phyloP scores from a whole-genome alignment of 352 stramenopile species.

The Globisporangium irregulare region DNA sequence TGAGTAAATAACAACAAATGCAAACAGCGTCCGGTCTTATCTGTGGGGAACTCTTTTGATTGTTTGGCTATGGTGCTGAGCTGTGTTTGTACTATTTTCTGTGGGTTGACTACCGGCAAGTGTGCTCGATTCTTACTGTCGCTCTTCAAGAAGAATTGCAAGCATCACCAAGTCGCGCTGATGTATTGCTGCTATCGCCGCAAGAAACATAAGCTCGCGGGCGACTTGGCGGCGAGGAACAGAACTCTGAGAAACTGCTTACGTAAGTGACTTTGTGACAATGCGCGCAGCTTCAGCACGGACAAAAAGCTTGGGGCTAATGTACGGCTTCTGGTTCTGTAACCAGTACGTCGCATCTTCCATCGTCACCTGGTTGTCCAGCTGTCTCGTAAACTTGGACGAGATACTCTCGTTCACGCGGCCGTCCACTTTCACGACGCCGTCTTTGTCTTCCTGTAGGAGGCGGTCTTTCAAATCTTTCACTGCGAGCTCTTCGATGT shows the following conservation, averaged over 20 bases:
- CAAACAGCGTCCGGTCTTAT: background rate
- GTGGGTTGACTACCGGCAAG: background rate
- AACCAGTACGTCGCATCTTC: conserved; percentile 83
- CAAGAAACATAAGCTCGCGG: background rate
- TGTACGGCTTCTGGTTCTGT: conserved; percentile 80
- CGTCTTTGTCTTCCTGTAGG: conserved; percentile 72
- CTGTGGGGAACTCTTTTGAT: background rate
- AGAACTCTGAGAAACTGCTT: conserved; percentile 2
- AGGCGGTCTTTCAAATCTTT: conserved; percentile 84
- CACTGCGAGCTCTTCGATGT: conserved; percentile 75
- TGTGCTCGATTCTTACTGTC: background rate
- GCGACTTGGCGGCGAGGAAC: background rate
- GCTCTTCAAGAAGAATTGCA: too few species aligned
- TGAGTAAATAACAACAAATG: conserved; percentile 27
- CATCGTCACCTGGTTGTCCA: conserved; percentile 77
- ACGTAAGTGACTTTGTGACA: conserved; percentile 76
- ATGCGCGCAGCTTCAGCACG: conserved; percentile 77
- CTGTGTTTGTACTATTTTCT: background rate
- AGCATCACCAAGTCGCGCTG: background rate
- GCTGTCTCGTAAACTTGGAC: conserved; percentile 38
- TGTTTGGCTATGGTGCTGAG: background rate
- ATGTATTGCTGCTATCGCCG: background rate
- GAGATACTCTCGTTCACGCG: conserved; percentile 83
- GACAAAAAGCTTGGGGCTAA: conserved; percentile 81
- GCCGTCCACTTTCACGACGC: conserved; percentile 65